A percentile compares a stretch with the other conserved stretches of the same genome.
These are phyloP conservation scores for Athelia psychrophila DNA, from an alignment of 1,284 basidiomycete genomes.

Conservation along the genomic window DNA sequence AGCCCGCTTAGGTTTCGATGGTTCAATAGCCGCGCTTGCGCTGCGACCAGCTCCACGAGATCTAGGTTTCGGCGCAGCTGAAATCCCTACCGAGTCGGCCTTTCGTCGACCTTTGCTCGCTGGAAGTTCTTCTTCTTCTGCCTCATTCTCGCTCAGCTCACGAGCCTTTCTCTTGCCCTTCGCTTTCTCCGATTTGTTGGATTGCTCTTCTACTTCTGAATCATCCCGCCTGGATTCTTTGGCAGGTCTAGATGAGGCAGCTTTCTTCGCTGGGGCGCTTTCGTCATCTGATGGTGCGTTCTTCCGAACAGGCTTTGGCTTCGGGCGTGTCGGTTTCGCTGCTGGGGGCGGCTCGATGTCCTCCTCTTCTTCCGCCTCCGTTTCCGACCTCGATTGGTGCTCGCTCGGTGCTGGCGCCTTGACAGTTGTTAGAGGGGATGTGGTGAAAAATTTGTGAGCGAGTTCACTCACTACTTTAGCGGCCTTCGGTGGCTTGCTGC, in stretches of 20 bases:
- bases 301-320: slow-evolving; percentile 8
- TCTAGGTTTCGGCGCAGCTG: background rate
- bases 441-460: background rate
- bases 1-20: slow-evolving; percentile 11
- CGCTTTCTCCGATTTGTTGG: slow-evolving; percentile 5
- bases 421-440: no score
- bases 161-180: slow-evolving; percentile 15
- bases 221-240: slow-evolving; percentile 6
- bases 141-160: slow-evolving; percentile 8
- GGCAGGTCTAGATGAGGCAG: slow-evolving; percentile 19
- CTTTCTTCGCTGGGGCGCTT: slow-evolving; percentile 10
- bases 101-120: slow-evolving; percentile 7
- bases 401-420: background rate
- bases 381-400: background rate
- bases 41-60: background rate
- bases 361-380: background rate
- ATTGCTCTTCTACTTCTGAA: slow-evolving; percentile 5
- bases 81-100: slow-evolving; percentile 12
- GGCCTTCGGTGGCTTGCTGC: slow-evolving; percentile 22
- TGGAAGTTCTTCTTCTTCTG: background rate
- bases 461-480: slow-evolving; percentile 14
- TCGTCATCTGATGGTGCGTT: slow-evolving; percentile 26
- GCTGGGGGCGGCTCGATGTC: slow-evolving; percentile 1
- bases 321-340: slow-evolving; percentile 7
- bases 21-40: background rate